A percentile compares a stretch with the other conserved stretches of the same genome.
Evolutionary conservation across 805 yeast genomes (phyloP).

Genomic region (Aciculoconidium aculeatum): DNA sequence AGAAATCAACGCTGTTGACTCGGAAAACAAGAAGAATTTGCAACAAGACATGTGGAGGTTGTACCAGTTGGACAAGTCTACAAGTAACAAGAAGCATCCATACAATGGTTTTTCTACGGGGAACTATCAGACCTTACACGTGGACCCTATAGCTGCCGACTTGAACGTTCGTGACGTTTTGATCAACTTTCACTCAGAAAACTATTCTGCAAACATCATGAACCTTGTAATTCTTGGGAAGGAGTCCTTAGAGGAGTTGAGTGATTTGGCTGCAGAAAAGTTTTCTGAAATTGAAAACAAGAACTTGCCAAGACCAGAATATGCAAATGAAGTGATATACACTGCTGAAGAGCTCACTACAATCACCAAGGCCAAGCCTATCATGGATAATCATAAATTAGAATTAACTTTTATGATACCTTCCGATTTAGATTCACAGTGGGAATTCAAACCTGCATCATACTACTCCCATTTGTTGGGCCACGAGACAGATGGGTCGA

Average conservation of each 20-base stretch:
- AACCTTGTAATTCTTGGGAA: constrained; percentile 79
- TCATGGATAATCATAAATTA: constrained; percentile 69
- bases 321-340: constrained; percentile 42
- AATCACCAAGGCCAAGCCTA: constrained; percentile 66
- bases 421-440: constrained; percentile 52
- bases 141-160: constrained; percentile 52
- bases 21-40: constrained; percentile 90
- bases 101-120: constrained; percentile 89
- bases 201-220: constrained; percentile 87
- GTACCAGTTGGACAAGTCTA: constrained; percentile 73
- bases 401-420: constrained; percentile 71
- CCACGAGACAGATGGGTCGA: constrained; percentile 87
- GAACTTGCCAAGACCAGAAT: constrained; percentile 39
- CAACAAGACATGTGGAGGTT: constrained; percentile 89
- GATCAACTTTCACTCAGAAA: constrained; percentile 62
- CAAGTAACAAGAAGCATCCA: constrained; percentile 74
- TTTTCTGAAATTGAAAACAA: constrained; percentile 61
- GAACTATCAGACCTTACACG: constrained; percentile 67
- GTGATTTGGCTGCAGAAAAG: constrained; percentile 61
- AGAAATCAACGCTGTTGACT: constrained; percentile 91
- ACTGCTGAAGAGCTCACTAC: constrained; percentile 44
- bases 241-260: constrained; percentile 66
- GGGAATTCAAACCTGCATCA: constrained; percentile 65
- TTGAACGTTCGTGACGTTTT: constrained; percentile 77
- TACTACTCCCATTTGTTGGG: constrained; percentile 82